Percentiles rank a stretch among this genome's conserved stretches.
Evolutionary conservation across 129 eudicot genomes (phyloP).

Genomic region (Chrysanthemum makinoi): DNA sequence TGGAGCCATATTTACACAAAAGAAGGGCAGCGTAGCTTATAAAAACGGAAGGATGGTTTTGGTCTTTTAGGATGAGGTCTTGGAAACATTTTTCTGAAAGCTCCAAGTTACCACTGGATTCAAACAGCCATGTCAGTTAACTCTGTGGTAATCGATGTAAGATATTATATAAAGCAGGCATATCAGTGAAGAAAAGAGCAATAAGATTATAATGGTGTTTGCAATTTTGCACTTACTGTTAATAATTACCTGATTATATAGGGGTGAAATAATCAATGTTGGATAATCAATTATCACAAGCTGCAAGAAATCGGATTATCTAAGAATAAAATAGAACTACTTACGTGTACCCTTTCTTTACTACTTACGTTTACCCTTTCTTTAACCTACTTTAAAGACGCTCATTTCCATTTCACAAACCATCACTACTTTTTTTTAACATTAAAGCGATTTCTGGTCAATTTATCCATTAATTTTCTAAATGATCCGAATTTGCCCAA

Average conservation of each 20-base stretch:
- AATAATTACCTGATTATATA: background rate
- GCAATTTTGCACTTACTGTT: background rate
- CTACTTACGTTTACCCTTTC: background rate
- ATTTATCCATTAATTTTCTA: background rate
- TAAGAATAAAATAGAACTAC: background rate
- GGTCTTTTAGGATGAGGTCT: slow-evolving; percentile 82
- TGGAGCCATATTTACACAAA: slow-evolving; percentile 76
- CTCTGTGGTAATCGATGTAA: background rate
- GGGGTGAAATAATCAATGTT: background rate
- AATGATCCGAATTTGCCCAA: background rate
- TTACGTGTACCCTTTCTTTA: too few species aligned
- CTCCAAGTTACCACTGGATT: slow-evolving; percentile 79
- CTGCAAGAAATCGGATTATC: background rate
- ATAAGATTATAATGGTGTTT: background rate
- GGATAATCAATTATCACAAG: background rate
- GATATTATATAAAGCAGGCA: slow-evolving; percentile 5
- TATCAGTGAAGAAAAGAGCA: background rate
- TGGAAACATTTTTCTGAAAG: slow-evolving; percentile 88
- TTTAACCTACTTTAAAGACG: background rate
- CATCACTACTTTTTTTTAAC: background rate
- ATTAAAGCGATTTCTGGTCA: background rate
- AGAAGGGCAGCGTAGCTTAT: slow-evolving; percentile 85
- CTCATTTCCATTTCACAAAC: background rate
- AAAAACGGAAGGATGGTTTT: slow-evolving; percentile 81
- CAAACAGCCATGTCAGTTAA: slow-evolving; percentile 16